These are phyloP conservation scores for Orbilia javanica DNA, from an alignment of 2,329 filamentous ascomycete species.

Conservation along the genomic window DNA sequence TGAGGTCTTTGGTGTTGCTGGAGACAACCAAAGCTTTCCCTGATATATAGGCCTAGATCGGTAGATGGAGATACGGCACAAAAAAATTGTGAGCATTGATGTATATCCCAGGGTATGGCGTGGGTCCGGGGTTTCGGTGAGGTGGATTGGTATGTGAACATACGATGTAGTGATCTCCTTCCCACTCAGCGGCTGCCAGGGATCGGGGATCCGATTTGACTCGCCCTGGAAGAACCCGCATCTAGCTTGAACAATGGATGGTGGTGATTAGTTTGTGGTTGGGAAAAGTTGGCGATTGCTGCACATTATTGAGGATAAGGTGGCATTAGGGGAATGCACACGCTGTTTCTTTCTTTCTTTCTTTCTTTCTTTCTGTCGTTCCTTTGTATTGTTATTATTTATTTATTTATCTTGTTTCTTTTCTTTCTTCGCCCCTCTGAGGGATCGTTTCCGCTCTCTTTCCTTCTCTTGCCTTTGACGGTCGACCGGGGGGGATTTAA, in stretches of 20 bases:
- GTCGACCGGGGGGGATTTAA: no score
- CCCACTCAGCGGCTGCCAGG: conserved; percentile 68
- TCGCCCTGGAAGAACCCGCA: conserved; percentile 67
- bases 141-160: background rate
- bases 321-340: conserved; percentile 34
- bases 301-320: conserved; percentile 29
- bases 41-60: conserved; percentile 82
- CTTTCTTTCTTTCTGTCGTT: background rate
- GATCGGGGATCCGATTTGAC: conserved; percentile 69
- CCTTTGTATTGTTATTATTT: no score
- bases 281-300: conserved; percentile 2
- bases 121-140: no score
- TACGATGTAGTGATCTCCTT: conserved; percentile 62
- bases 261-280: conserved; percentile 28
- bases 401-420: no score
- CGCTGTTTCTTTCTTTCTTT: background rate
- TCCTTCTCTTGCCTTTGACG: no score
- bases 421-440: no score
- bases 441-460: no score
- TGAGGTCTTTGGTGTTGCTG: conserved; percentile 76
- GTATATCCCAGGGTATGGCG: background rate
- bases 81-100: background rate
- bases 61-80: background rate
- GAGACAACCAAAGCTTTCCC: conserved; percentile 89
- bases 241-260: conserved; percentile 19